Percentiles rank a stretch among this genome's conserved stretches.
Evolutionary conservation across 176 grass and related monocot species (phyloP).

Genomic region (Paspalum vaginatum): DNA sequence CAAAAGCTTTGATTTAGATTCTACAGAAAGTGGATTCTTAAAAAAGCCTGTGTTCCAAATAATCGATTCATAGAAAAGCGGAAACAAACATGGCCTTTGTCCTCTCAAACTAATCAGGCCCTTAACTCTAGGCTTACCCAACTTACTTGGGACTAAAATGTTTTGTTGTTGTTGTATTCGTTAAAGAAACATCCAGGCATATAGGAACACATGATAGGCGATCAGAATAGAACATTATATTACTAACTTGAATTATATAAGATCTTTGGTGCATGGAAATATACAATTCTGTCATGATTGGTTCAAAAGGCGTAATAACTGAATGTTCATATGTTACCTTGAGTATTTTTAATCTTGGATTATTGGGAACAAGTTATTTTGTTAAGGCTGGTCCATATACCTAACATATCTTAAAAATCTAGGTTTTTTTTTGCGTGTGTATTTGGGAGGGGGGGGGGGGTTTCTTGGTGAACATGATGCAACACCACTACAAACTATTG

Average conservation of each 20-base stretch:
- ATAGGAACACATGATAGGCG: neutral
- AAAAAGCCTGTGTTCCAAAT: no score
- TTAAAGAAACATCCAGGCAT: neutral
- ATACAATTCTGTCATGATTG: neutral
- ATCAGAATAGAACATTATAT: neutral
- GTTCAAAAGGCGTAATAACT: slow-evolving; percentile 9
- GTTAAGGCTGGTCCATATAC: slow-evolving; percentile 11
- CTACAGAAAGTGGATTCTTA: no score
- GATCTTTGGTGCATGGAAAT: slow-evolving; percentile 3
- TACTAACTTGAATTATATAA: neutral
- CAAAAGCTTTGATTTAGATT: no score
- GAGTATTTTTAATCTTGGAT: neutral
- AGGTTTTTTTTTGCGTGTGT: neutral
- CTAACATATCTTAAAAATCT: neutral
- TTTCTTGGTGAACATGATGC: neutral
- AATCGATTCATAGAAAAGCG: no score
- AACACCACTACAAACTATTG: slow-evolving; percentile 19
- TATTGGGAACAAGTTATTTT: slow-evolving; percentile 6
- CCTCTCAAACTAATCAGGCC: no score
- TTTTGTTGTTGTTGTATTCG: no score
- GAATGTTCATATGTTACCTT: neutral
- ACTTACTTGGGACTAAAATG: no score
- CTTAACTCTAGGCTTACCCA: no score
- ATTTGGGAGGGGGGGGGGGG: neutral
- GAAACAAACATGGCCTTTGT: no score